Evolutionary conservation across 345 rosid genomes (phyloP), one percentile per base, ranked within the genome.

Genomic region (Brassica rapa): DNA sequence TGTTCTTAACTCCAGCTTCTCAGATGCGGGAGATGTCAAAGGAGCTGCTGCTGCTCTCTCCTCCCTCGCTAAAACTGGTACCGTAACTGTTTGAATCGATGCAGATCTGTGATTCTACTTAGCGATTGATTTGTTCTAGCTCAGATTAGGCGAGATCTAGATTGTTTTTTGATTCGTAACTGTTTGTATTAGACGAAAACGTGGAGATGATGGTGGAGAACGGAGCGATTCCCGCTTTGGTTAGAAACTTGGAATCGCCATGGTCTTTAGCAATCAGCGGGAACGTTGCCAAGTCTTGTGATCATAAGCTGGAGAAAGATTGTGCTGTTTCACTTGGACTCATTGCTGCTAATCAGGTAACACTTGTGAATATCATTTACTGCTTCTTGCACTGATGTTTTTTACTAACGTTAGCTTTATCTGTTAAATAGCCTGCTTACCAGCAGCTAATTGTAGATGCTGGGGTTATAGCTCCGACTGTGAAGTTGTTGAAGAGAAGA

Each of bases 381-480:
- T 57, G 56, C 35, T 74, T 0, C 19, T 78, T 63, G 41, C 24
- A 32, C 0, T 57, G 16, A 27, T 39, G 51, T 70, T 15, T 37
- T 75, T 19, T 30, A 12, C 53, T 81, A 49, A 77, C 21, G 2
- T 53, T 39, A 41, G 51, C 15, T 65, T 69, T 19, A 8, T 79
- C 11, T 76, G 72, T 78, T 57, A 24, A 41, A 77, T 70, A 91
- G 98, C 87, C 91, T 14, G 87, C 68, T 83, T 79, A 89, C 82
- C 98, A 89, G 77, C 89, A 89, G 82, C 85, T 86, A 10, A 86
- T 91, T 70, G 94, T 88, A 57, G 88, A 89, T 56, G 86, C 85
- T 75, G 98, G 98, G 37, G 98, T 93, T 24, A 71, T 91, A 62
- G 53, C 82, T 12, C 85, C 72, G 69, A 85, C 90, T 0, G 86